These are phyloP conservation scores for Hypoxylon sp. DNA, from an alignment of 2,329 filamentous ascomycete species.

Conservation along the genomic window DNA sequence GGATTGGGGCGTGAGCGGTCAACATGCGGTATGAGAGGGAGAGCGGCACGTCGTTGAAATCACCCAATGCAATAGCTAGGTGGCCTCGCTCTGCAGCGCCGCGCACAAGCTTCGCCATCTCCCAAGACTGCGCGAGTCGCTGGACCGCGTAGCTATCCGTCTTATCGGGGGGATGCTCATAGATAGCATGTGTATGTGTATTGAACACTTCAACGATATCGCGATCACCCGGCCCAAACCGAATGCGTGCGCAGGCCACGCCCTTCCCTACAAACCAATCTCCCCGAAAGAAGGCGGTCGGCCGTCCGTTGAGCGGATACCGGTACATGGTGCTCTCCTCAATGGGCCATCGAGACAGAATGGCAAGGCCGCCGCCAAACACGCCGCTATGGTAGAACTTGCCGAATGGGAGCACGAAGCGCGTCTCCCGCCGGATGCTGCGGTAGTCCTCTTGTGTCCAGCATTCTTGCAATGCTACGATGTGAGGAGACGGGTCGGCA, in stretches of 20 bases:
- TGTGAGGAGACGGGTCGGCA: constrained; percentile 78
- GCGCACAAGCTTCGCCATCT: constrained; percentile 90
- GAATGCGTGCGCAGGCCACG: constrained; percentile 84
- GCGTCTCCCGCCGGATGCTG: constrained; percentile 80
- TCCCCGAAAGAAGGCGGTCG: constrained; percentile 92
- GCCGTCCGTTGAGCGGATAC: constrained; percentile 93
- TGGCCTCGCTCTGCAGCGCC: constrained; percentile 85
- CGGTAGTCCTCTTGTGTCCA: constrained; percentile 90
- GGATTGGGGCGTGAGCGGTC: constrained; percentile 80
- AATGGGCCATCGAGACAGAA: constrained; percentile 93
- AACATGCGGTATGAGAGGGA: constrained; percentile 89
- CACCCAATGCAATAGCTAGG: constrained; percentile 87
- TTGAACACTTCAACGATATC: constrained; percentile 91
- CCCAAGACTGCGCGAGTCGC: constrained; percentile 93
- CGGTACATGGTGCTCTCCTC: constrained; percentile 87
- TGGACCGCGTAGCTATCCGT: constrained; percentile 91
- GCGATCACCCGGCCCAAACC: constrained; percentile 73
- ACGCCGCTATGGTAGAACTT: constrained; percentile 95
- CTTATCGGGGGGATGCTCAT: constrained; percentile 75
- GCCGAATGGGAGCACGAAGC: constrained; percentile 83
- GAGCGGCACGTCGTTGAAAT: constrained; percentile 96
- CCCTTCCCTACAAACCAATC: constrained; percentile 99
- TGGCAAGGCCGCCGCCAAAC: constrained; percentile 90
- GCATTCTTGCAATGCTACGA: constrained; percentile 95
- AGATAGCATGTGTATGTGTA: constrained; percentile 91